Base-by-base conservation (phyloP, 148 eudicot genomes). In the Rhododendron vialii region DNA sequence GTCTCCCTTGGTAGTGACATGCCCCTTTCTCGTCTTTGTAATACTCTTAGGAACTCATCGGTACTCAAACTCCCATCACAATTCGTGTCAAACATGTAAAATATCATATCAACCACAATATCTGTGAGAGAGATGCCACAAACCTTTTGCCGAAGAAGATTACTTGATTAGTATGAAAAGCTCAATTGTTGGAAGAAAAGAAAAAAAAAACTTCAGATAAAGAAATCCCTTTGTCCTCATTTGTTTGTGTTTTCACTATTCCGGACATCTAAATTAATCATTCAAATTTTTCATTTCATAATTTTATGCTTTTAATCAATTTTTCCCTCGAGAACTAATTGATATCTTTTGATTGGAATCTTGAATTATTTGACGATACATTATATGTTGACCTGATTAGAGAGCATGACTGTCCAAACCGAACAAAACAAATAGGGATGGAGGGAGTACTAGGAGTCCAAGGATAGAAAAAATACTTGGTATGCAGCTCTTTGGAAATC, bases 401-500 rank as follows among this genome's bases (percentile, higher is more conserved):
- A 69, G 75, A 28, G 75, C 6, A 69, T 11, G 38, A 67, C 36
- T 69, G 36, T 7, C 18, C 4, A 14, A 69, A 69, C 18, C 7
- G 2, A 69, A 65, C 13, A 24, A n/a, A 61, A 30, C 2, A 71
- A 71, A 71, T 28, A 38, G 1, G 76, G 76, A 14, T 13, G 18
- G 36, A 71, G 38, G 17, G 76, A 30, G 38, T 30, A 13, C 38
- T 4, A 75, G 38, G 45, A 75, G 36, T 75, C 45, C 11, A 75
- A 75, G 79, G 11, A 65, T 53, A n/a, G 38, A 45, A 77, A 57
- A 4, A 86, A 67, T 92, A 96, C 99, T 88, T 94, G 96, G 63
- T 92, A 85, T 81, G 98, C 93, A 33, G 98, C 99, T 90, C 98
- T 94, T 85, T 90, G 93, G 84, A 96, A 95, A 89, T 96, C 98